Evolutionary conservation across 2,329 filamentous ascomycete species (phyloP).

Genomic region (Sporothrix variecibatus): DNA sequence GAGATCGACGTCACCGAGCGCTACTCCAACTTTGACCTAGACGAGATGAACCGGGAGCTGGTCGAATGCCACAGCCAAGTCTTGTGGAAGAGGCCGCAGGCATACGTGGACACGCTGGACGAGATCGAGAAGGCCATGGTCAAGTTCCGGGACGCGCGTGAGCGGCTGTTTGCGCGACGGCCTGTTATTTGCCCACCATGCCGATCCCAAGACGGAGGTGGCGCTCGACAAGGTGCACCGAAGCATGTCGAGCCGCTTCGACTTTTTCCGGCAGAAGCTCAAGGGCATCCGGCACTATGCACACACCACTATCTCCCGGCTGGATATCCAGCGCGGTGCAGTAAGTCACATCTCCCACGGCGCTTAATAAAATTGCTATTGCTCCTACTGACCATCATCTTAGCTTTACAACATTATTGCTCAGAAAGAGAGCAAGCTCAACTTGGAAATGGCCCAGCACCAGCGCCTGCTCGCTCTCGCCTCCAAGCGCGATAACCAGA

Average conservation of each 20-base stretch:
- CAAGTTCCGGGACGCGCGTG: constrained; percentile 26
- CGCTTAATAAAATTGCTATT: no score
- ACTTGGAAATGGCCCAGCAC: constrained; percentile 63
- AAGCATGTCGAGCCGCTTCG: constrained; percentile 55
- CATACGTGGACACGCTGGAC: constrained; percentile 45
- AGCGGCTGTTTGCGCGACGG: constrained; percentile 18
- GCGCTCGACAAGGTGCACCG: constrained; percentile 51
- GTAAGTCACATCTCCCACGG: constrained; percentile 52
- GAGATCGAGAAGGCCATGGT: constrained; percentile 31
- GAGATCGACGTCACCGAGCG: constrained; percentile 59
- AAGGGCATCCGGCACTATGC: constrained; percentile 65
- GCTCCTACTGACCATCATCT: no score
- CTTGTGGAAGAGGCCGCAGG: constrained; percentile 51
- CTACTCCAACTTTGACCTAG: constrained; percentile 58
- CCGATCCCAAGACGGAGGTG: constrained; percentile 34
- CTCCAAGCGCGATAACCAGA: constrained; percentile 62
- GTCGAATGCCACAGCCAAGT: constrained; percentile 58
- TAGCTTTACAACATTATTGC: constrained; percentile 68
- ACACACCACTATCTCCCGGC: constrained; percentile 60
- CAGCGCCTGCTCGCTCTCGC: constrained; percentile 61
- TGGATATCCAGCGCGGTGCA: constrained; percentile 63
- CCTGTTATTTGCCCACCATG: constrained; percentile 9
- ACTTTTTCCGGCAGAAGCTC: constrained; percentile 63
- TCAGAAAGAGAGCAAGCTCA: constrained; percentile 64
- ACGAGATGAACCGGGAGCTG: constrained; percentile 61